Base-by-base conservation (phyloP, 2,329 filamentous ascomycete species). In the Alternaria postmessia region DNA sequence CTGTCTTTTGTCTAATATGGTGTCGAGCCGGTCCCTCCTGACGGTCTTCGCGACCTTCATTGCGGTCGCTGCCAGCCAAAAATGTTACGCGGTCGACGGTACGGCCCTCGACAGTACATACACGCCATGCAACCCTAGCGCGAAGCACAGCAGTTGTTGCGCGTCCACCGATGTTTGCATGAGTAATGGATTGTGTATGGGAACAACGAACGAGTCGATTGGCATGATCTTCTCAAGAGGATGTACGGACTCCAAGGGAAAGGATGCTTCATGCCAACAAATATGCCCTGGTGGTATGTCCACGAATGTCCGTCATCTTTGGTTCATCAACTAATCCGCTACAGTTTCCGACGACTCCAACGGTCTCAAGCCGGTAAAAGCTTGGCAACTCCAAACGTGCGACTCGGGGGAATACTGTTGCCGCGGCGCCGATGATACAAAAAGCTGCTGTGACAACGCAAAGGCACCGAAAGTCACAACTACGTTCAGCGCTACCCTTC, bases 321-420 rank as follows among this genome's bases (percentile, higher is more conserved):
- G 16, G 12, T 24, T 12, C 34, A 11, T 9, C 24, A 68, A 65
- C 47, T 54, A 66, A 63, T 38, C 16, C 14, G n/a, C 34, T 32
- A 26, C 9, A 60, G 57, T 32, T 24, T n/a, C 53, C 34, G 39
- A 22, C 53, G 16, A 67, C 20, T 68, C 66, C 56, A 57, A 59
- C 43, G 67, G 61, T 32, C 43, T 63, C 14, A 63, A 63, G 20
- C 53, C 58, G 32, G 65, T 73, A 18, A 36, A 59, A n/a, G 66
- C 70, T 49, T 78, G 75, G 75, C 75, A 75, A 51, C 63, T 78
- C 12, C 75, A 77, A 55, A 74, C 65, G 26, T 78, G 75, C 61
- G 69, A 76, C 55, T 73, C 63, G 18, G 75, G 75, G n/a, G 63
- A 60, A 52, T 77, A 77, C 52, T 78, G 75, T 63, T 77, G 75